Base-by-base conservation (phyloP, 108 stramenopile genomes). In the Fistulifera solaris region DNA sequence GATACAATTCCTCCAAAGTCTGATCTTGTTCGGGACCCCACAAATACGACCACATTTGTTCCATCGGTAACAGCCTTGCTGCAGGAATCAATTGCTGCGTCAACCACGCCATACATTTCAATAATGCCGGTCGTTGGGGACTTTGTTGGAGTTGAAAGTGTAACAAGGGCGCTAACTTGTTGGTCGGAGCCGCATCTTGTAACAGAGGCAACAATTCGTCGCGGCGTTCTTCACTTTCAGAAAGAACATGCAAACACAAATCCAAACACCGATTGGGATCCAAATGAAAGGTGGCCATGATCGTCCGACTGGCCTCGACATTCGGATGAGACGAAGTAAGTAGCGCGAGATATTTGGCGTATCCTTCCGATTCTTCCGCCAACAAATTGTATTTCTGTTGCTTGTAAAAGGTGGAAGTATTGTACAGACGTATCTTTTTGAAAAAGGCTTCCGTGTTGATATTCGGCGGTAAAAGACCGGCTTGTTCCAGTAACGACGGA, bases 181-280 rank as follows among this genome's bases (percentile, higher is more conserved):
- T 10, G 7, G 44, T 21, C 19, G 44, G 44, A 21, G 21, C 19
- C 3, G 44, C 44, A 22, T 21, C 44, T 10, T 21, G 44, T 22
- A 46, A 46, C 44, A 22, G 5, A 7, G 11, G 19, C 31, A 35
- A 35, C 8, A 35, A 8, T 26, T 53, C 61, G 13, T 54, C 6
- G 15, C 13, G 10, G 4, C 22, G 8, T n/a, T 24, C 26, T 5
- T 43, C 42, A 24, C 22, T 57, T 23, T 43, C 24, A 6, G 57
- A 21, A 4, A 95, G 61, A 1, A 75, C 76, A 52, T 96, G 91
- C 27, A 96, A 56, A 1, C 72, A 39, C 35, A 97, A 44, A 67
- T 97, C 95, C 27, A 95, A 27, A 0, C 81, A 84, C 27, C 96
- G 78, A 75, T 95, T 95, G 31, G 98, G 98, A 75, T 99, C 98